These are phyloP conservation scores for Coemansia sp. DNA, from an alignment of 192 early-diverging fungal species.

Conservation along the genomic window DNA sequence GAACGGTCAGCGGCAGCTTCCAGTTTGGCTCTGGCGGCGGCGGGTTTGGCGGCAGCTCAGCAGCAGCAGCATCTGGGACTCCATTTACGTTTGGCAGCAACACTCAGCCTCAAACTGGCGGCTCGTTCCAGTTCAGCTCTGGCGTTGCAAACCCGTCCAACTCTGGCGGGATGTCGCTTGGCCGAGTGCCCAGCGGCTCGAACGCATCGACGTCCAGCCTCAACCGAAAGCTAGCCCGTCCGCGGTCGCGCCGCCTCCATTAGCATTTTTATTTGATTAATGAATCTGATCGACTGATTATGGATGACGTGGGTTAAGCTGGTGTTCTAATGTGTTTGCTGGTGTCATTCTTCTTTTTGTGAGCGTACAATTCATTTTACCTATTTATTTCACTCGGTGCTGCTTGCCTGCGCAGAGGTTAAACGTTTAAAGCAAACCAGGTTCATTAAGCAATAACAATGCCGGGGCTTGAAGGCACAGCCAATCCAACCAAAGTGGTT, in stretches of 20 bases:
- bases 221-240: conserved; percentile 37
- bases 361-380: neutral
- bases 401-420: no score
- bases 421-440: neutral
- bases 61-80: conserved; percentile 9
- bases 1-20: conserved; percentile 24
- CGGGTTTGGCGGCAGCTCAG: conserved; percentile 8
- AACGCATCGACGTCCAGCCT: conserved; percentile 42
- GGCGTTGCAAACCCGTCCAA: conserved; percentile 42
- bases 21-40: conserved; percentile 17
- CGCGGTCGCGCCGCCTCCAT: conserved; percentile 33
- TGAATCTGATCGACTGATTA: conserved; percentile 4
- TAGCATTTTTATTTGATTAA: conserved; percentile 13
- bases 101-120: conserved; percentile 14
- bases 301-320: conserved; percentile 1
- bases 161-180: conserved; percentile 36
- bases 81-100: conserved; percentile 44
- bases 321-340: neutral
- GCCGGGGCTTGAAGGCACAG: conserved; percentile 46
- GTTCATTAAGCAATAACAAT: conserved; percentile 18
- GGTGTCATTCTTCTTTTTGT: neutral
- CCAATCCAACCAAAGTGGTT: conserved; percentile 64
- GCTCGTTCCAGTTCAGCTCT: conserved; percentile 39
- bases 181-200: conserved; percentile 43
- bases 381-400: no score